phyloP scores from a whole-genome alignment of 2,329 filamentous ascomycete genomes.

The Colletotrichum chlorophyti region DNA sequence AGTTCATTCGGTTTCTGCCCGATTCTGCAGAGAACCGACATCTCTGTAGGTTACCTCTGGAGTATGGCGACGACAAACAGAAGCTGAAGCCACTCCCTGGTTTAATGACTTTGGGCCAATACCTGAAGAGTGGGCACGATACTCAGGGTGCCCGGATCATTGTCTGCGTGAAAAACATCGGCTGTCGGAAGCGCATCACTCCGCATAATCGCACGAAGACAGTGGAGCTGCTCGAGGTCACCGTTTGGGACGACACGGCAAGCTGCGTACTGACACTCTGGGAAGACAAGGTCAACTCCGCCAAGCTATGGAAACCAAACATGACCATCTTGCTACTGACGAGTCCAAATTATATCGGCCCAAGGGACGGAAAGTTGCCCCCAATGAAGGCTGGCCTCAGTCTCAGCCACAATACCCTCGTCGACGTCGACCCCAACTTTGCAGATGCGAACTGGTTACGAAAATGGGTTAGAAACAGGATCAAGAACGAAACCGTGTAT shows the following conservation, averaged over 20 bases:
- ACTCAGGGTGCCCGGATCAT: slow-evolving; percentile 56
- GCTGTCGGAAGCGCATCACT: slow-evolving; percentile 55
- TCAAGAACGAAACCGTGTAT: slow-evolving; percentile 56
- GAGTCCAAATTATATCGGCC: slow-evolving; percentile 39
- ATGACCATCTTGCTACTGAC: slow-evolving; percentile 58
- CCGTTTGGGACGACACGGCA: slow-evolving; percentile 64
- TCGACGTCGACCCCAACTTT: slow-evolving; percentile 63
- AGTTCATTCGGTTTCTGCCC: slow-evolving; percentile 59
- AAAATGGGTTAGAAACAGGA: slow-evolving; percentile 52
- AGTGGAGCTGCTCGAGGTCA: slow-evolving; percentile 53
- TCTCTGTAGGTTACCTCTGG: slow-evolving; percentile 52
- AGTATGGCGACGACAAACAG: slow-evolving; percentile 36
- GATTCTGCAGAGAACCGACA: slow-evolving; percentile 37
- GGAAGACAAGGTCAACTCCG: slow-evolving; percentile 53
- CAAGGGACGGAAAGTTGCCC: not conserved
- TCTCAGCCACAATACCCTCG: slow-evolving; percentile 49
- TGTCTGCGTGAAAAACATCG: slow-evolving; percentile 64
- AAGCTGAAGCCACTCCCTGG: slow-evolving; percentile 41
- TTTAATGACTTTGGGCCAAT: slow-evolving; percentile 64
- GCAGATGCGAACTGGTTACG: slow-evolving; percentile 61
- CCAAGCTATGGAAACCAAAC: slow-evolving; percentile 51
- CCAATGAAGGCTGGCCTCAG: slow-evolving; percentile 32
- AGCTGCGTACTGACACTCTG: slow-evolving; percentile 61
- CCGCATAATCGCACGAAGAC: not conserved
- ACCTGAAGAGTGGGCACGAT: slow-evolving; percentile 61